phyloP scores from a whole-genome alignment of 2,329 filamentous ascomycete genomes.

The Alternaria sp. region DNA sequence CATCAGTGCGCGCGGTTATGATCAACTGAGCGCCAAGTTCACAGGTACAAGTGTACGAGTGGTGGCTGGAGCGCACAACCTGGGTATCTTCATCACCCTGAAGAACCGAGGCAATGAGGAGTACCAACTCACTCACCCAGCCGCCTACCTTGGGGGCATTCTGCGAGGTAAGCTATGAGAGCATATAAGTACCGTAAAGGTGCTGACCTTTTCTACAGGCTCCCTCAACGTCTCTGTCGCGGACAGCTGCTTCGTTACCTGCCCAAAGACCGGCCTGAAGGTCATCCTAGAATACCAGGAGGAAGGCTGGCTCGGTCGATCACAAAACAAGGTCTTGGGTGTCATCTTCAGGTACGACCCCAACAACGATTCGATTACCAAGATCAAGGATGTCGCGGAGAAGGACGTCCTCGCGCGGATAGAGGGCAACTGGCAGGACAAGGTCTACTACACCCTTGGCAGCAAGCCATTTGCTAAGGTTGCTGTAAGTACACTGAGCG shows the following conservation, averaged over 20 bases:
- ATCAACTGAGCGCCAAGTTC: constrained; percentile 97
- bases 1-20: constrained; percentile 85
- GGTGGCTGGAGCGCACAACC: constrained; percentile 87
- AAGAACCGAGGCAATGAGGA: constrained; percentile 82
- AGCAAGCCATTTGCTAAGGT: constrained; percentile 54
- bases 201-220: constrained; percentile 49
- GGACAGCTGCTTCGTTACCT: constrained; percentile 86
- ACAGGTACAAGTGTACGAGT: constrained; percentile 95
- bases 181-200: background rate
- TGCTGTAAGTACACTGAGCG: constrained; percentile 59
- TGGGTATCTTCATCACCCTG: constrained; percentile 92
- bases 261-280: constrained; percentile 88
- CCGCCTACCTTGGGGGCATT: constrained; percentile 89
- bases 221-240: constrained; percentile 89
- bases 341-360: constrained; percentile 91
- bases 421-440: constrained; percentile 83
- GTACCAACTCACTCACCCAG: constrained; percentile 93
- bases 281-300: constrained; percentile 92
- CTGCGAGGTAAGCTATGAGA: constrained; percentile 63
- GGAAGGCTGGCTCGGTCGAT: constrained; percentile 90
- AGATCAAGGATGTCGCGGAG: constrained; percentile 85
- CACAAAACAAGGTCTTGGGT: constrained; percentile 90
- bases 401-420: constrained; percentile 83
- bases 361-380: constrained; percentile 78
- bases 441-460: constrained; percentile 66